These are phyloP conservation scores for Boletales sp. DNA, from an alignment of 768 basidiomycete species.

Conservation along the genomic window DNA sequence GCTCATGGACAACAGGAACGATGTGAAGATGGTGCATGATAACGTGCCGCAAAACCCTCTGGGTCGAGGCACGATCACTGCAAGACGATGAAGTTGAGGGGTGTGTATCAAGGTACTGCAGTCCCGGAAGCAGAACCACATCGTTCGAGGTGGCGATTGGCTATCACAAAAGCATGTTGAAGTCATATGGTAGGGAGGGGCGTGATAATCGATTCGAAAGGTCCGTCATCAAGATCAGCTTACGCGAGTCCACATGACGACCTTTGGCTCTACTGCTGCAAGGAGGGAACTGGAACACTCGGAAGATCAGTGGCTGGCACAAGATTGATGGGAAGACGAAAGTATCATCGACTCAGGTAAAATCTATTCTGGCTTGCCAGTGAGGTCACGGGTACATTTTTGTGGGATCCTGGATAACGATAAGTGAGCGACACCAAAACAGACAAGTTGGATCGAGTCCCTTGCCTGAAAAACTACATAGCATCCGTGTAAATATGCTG, in stretches of 20 bases:
- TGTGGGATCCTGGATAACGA: not conserved
- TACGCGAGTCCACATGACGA: not conserved
- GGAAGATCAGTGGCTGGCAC: not conserved
- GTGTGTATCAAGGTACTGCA: constrained; percentile 1
- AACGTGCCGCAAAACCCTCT: not conserved
- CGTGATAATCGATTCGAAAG: not conserved
- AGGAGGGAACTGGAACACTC: not conserved
- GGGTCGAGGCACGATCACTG: not conserved
- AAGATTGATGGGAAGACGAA: not conserved
- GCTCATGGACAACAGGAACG: constrained; percentile 7
- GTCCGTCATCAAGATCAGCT: not conserved
- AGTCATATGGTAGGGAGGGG: constrained; percentile 2
- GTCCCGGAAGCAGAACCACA: constrained; percentile 1
- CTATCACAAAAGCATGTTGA: not conserved
- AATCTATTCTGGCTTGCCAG: not conserved
- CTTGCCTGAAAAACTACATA: not conserved
- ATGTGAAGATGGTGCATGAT: constrained; percentile 1
- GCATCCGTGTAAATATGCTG: not conserved
- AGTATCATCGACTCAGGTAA: not conserved
- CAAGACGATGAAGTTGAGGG: not conserved
- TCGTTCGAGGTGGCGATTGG: not conserved
- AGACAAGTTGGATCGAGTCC: not conserved
- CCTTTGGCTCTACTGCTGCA: not conserved
- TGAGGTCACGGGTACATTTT: not conserved
- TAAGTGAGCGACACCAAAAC: not conserved